Evolutionary conservation across 139 green algal genomes (phyloP), one percentile per base, ranked within the genome.

Genomic region (Bryopsis sp.): DNA sequence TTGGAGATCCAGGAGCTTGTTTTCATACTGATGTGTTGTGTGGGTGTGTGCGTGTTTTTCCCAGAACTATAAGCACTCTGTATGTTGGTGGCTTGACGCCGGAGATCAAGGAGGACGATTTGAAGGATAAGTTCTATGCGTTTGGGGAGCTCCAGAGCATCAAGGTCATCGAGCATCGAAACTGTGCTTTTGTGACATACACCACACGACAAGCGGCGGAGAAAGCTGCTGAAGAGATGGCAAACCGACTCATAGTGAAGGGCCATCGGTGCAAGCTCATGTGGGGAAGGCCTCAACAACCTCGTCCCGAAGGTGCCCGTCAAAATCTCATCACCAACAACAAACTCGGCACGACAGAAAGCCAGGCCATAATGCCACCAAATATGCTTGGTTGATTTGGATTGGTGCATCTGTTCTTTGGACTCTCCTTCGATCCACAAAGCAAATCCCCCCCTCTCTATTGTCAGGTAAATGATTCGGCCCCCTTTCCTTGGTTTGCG

Each of bases 101-200:
- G 1, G 78, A 82, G 24, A 82, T 95, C 8, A 84, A 43, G 6
- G 92, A 98, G 78, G 80, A 85, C 1, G 93, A 98, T 74, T 58
- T 99, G 24, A 72, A 81, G 38, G 87, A 88, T 68, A 59, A 74
- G 3, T 98, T 99, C 76, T 96, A 95, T 60, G 61, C 79, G 0
- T 90, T 89, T 60, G 94, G 94, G 1, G 92, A 98, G 78, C 71
- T 99, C 22, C 65, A 77, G 26, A 72, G 62, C 37, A 78, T 97
- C 3, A 78, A 81, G 15, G 77, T 84, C 29, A 67, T 89, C 19
- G 48, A 36, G 1, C 76, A 75, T 28, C 74, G 74, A 61, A 75
- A 73, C 48, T 96, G 86, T 67, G 90, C 87, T 1, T 96, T 97
- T 77, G 76, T 97, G 1, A 95, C 90, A 0, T 96, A 87, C 68